Percentiles rank a stretch among this genome's conserved stretches.
Conservation (phyloP, 2,329 filamentous ascomycete genomes). For the Blumeria graminis region DNA sequence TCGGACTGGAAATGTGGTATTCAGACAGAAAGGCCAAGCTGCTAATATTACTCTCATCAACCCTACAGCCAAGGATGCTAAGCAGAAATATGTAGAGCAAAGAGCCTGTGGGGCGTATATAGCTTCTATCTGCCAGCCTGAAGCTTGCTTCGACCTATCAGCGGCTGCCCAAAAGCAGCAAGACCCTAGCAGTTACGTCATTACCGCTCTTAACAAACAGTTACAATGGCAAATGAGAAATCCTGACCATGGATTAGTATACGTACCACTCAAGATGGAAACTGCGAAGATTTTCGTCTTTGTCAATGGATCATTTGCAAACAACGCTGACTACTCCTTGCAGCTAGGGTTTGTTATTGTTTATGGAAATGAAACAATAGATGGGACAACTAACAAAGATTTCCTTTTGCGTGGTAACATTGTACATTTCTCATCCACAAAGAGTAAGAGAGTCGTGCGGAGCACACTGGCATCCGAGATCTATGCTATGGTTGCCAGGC, state of each 20-base stretch:
- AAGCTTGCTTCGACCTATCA: slow-evolving; percentile 3
- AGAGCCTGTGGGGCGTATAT: neutral
- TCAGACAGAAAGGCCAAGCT: neutral
- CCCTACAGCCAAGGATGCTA: neutral
- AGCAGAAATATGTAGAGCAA: neutral
- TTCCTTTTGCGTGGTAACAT: neutral
- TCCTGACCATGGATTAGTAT: neutral
- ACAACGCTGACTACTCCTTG: neutral
- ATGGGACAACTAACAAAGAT: neutral
- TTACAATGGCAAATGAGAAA: neutral
- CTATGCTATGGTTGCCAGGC: slow-evolving; percentile 2
- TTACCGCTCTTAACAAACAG: neutral
- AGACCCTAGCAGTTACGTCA: neutral
- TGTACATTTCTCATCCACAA: neutral
- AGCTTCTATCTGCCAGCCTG: neutral
- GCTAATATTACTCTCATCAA: neutral
- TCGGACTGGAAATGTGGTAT: neutral
- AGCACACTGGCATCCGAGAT: slow-evolving; percentile 5
- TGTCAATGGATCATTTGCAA: neutral
- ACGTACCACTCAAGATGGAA: neutral
- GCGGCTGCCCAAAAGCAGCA: neutral
- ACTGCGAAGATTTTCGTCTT: neutral
- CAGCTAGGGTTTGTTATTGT: neutral
- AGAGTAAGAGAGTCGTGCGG: slow-evolving; percentile 3
- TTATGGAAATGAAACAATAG: neutral